These are phyloP conservation scores for Kwoniella sp. DNA, from an alignment of 768 basidiomycete genomes.

Conservation along the genomic window DNA sequence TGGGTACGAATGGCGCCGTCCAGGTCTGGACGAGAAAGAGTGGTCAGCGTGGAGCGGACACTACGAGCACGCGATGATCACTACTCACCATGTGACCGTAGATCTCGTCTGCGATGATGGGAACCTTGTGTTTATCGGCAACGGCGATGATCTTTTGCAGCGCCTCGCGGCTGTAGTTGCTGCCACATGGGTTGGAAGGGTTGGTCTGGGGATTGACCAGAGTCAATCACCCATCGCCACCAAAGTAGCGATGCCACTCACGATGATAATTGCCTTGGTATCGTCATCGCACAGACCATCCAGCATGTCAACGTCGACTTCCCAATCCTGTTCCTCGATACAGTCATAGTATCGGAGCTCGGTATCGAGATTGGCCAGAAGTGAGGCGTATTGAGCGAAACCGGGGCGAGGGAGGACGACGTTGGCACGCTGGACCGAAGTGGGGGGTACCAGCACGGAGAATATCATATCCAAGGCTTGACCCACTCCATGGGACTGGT, in stretches of 20 bases:
- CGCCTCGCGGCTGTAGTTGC: conserved; percentile 46
- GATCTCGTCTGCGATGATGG: conserved; percentile 50
- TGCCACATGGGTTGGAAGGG: conserved; percentile 51
- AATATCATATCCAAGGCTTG: conserved; percentile 50
- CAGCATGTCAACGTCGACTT: conserved; percentile 46
- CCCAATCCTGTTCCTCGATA: conserved; percentile 47
- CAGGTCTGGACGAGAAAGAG: conserved; percentile 27
- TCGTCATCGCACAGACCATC: conserved; percentile 48
- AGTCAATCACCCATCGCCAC: background rate
- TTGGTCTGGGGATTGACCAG: conserved; percentile 35
- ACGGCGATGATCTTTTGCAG: conserved; percentile 40
- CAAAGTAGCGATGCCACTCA: conserved; percentile 21
- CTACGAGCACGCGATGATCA: conserved; percentile 1
- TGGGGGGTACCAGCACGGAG: conserved; percentile 42
- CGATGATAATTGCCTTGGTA: conserved; percentile 47
- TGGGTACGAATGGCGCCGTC: conserved; percentile 45
- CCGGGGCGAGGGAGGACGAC: conserved; percentile 49
- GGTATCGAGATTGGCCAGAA: conserved; percentile 36
- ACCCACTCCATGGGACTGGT: conserved; percentile 47
- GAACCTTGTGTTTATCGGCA: conserved; percentile 42
- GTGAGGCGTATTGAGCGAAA: conserved; percentile 49
- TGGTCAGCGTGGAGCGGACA: background rate
- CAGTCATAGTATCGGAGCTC: conserved; percentile 50
- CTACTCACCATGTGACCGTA: conserved; percentile 44
- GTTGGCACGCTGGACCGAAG: conserved; percentile 35